phyloP scores from a whole-genome alignment of 352 stramenopile genomes.

The Lagenidium sp. region DNA sequence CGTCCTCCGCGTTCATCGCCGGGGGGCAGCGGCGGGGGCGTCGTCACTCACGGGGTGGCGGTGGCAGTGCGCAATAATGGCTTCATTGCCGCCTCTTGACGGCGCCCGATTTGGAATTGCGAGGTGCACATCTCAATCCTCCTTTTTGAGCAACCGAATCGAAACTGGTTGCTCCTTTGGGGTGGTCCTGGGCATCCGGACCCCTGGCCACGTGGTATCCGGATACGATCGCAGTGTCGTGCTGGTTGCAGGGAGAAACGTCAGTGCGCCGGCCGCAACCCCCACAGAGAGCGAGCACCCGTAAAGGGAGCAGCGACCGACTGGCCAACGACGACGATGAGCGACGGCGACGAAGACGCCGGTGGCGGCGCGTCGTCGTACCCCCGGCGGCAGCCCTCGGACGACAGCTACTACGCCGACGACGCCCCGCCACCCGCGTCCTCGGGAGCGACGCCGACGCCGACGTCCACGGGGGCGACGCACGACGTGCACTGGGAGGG shows the following conservation, averaged over 20 bases:
- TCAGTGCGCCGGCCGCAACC: constrained; percentile 17
- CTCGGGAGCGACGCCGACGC: constrained; percentile 27
- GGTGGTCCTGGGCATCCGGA: constrained; percentile 4
- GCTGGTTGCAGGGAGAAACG: constrained; percentile 16
- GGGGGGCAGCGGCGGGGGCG: neutral
- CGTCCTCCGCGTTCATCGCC: too few relatives aligned
- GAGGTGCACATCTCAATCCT: constrained; percentile 4
- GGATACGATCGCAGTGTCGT: constrained; percentile 4
- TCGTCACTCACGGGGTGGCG: neutral
- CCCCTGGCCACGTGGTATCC: constrained; percentile 7
- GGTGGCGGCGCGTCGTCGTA: too few relatives aligned
- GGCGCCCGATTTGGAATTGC: constrained; percentile 17
- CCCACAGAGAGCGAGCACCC: too few relatives aligned
- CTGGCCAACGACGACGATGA: neutral
- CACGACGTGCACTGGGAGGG: constrained; percentile 85
- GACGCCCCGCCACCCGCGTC: too few relatives aligned
- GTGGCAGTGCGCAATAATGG: neutral
- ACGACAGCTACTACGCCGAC: too few relatives aligned
- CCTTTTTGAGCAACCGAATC: constrained; percentile 7
- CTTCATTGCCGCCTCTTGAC: neutral
- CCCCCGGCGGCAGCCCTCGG: constrained; percentile 1
- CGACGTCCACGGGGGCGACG: constrained; percentile 25
- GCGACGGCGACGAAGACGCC: too few relatives aligned
- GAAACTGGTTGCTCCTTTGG: constrained; percentile 2
- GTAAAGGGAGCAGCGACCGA: constrained; percentile 1